These are phyloP conservation scores for Artemisia annua DNA, from an alignment of 129 eudicot genomes.

Conservation along the genomic window DNA sequence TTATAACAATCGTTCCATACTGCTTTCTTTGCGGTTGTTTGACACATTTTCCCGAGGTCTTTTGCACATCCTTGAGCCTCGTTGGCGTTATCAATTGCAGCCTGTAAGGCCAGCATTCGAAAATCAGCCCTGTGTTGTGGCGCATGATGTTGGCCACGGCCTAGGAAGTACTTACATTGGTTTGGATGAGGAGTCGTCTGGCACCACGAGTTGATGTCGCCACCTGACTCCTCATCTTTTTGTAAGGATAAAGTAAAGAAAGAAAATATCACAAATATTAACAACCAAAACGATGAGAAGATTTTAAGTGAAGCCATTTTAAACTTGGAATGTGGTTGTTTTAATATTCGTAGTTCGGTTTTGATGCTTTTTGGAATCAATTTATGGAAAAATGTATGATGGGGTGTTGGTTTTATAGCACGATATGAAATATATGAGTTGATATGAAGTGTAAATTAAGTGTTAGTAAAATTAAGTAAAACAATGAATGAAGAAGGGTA, in stretches of 20 bases:
- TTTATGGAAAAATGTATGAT: constrained; percentile 18
- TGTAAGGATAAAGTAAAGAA: neutral
- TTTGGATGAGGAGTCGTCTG: constrained; percentile 76
- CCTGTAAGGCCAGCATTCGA: constrained; percentile 40
- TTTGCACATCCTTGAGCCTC: constrained; percentile 41
- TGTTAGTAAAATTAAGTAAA: constrained; percentile 24
- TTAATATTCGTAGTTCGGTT: neutral
- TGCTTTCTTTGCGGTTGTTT: constrained; percentile 37
- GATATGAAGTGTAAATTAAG: constrained; percentile 33
- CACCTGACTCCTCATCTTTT: constrained; percentile 16
- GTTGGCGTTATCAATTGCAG: constrained; percentile 53
- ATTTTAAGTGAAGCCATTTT: constrained; percentile 21
- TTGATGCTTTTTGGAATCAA: constrained; percentile 5
- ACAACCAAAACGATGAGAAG: constrained; percentile 6
- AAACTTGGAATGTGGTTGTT: constrained; percentile 8
- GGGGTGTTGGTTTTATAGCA: constrained; percentile 21
- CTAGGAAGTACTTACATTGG: constrained; percentile 57
- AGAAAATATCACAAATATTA: neutral
- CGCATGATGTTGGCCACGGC: constrained; percentile 16
- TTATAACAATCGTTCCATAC: constrained; percentile 65
- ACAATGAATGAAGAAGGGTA: constrained; percentile 30
- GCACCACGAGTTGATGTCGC: constrained; percentile 56
- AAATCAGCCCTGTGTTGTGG: constrained; percentile 51
- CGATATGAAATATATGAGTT: constrained; percentile 13
- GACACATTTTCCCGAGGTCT: constrained; percentile 33